Percentiles rank a stretch among this genome's conserved stretches.
Conservation (phyloP, 2,329 filamentous ascomycete species). For the Diaporthe amygdali region DNA sequence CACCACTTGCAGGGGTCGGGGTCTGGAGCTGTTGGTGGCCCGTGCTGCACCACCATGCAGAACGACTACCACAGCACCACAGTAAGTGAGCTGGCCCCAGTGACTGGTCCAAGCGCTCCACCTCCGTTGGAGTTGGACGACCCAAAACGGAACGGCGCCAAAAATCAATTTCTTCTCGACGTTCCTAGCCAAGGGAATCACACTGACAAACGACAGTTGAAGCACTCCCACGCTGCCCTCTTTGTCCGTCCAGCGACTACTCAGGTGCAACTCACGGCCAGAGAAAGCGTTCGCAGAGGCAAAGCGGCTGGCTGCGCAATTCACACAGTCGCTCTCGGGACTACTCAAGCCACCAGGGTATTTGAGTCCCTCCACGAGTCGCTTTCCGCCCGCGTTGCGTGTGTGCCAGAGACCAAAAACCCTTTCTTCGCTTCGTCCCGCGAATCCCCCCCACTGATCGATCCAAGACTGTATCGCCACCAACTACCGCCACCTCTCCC, state of each 20-base stretch:
- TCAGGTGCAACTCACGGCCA: neutral
- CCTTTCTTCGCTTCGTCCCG: neutral
- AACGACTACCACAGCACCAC: too few relatives aligned
- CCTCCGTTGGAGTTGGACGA: neutral
- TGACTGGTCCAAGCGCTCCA: conserved; percentile 16
- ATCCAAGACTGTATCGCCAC: conserved; percentile 4
- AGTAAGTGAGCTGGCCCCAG: neutral
- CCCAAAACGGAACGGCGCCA: neutral
- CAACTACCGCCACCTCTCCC: neutral
- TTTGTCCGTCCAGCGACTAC: neutral
- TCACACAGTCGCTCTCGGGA: neutral
- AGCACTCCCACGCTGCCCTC: neutral
- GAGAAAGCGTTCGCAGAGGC: neutral
- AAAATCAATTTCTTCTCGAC: conserved; percentile 14
- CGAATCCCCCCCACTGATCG: neutral
- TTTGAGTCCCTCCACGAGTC: neutral
- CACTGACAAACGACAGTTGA: neutral
- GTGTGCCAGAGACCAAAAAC: neutral
- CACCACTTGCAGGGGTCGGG: neutral
- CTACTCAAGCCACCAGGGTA: neutral
- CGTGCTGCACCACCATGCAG: neutral
- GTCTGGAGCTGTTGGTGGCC: neutral
- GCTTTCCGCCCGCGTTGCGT: neutral
- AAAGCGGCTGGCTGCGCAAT: neutral
- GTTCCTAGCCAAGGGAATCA: neutral